phyloP scores from a whole-genome alignment of 2,329 filamentous ascomycete genomes.

The Aspergillus sp. region DNA sequence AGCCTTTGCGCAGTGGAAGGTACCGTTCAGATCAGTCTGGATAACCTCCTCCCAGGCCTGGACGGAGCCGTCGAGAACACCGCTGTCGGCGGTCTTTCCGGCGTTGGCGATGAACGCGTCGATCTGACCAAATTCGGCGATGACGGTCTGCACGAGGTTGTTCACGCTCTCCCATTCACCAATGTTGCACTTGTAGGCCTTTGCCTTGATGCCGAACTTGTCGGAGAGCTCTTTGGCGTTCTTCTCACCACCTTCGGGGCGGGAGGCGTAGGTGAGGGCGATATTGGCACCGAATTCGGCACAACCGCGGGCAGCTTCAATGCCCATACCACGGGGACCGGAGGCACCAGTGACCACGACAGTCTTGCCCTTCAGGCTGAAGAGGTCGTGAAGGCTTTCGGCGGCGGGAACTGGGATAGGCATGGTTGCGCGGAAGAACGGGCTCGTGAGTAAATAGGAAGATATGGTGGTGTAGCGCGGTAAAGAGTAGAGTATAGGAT shows the following conservation, averaged over 20 bases:
- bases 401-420: conserved; percentile 32
- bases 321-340: conserved; percentile 61
- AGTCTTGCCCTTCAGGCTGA: conserved; percentile 44
- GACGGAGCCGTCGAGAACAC: conserved; percentile 62
- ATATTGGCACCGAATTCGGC: conserved; percentile 59
- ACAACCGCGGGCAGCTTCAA: conserved; percentile 58
- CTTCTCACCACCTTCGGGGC: conserved; percentile 56
- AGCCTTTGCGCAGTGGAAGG: conserved; percentile 78
- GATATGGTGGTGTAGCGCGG: background rate
- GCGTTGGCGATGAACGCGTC: conserved; percentile 65
- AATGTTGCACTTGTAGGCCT: conserved; percentile 61
- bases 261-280: conserved; percentile 61
- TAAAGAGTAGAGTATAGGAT: background rate
- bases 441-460: background rate
- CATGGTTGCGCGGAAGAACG: conserved; percentile 20
- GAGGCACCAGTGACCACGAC: conserved; percentile 45
- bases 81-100: conserved; percentile 61
- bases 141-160: conserved; percentile 52
- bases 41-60: conserved; percentile 72
- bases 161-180: conserved; percentile 51
- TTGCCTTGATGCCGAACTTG: conserved; percentile 58
- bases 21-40: conserved; percentile 79
- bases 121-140: conserved; percentile 64
- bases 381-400: conserved; percentile 32
- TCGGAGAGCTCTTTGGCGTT: conserved; percentile 56